Evolutionary conservation across 1,284 basidiomycete genomes (phyloP), one percentile per base, ranked within the genome.

Genomic region (Ganoderma resinaceum): DNA sequence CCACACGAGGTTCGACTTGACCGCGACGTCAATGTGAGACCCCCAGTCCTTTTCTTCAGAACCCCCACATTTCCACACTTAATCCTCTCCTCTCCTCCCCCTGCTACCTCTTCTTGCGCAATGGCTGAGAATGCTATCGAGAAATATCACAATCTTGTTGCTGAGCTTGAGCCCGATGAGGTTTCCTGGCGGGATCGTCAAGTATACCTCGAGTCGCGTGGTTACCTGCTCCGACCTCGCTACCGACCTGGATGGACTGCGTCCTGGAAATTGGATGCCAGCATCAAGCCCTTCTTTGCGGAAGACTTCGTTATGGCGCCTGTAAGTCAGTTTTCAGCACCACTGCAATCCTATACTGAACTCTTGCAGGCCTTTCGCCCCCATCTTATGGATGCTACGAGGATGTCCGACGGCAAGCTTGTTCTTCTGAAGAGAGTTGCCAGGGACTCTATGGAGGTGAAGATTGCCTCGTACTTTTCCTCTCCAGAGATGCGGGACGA

Each of bases 141-240:
- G 26, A 12, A 26, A 12, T 53, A 31, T 29, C 3, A 31, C 52
- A 31, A 53, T 26, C 26, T 29, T 6, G 52, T 29, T 53, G 29
- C 29, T 5, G 26, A 31, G 29, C 52, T 29, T 31, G 26, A 29
- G 6, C 12, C 52, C 29, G 14, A 11, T 7, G 52, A 53, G 52
- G 16, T 53, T 31, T 5, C 52, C 14, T 53, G 52, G 52, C 26
- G 29, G 26, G 29, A 53, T 18, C 26, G 52, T 14, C 26, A 53
- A 18, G 14, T 4, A 18, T 53, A 53, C 18, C 52, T 53, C 26
- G 52, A 53, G 29, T 53, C 52, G 26, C 52, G 52, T 14, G 71
- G 69, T 14, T 72, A 72, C 58, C 29, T 58, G 14, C 64, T 72
- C 37, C 65, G 69, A 2, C 67, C 65, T 11, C 49, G 71, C 20